Conservation (phyloP, 306 rosid species). For the Prosopis cineraria region DNA sequence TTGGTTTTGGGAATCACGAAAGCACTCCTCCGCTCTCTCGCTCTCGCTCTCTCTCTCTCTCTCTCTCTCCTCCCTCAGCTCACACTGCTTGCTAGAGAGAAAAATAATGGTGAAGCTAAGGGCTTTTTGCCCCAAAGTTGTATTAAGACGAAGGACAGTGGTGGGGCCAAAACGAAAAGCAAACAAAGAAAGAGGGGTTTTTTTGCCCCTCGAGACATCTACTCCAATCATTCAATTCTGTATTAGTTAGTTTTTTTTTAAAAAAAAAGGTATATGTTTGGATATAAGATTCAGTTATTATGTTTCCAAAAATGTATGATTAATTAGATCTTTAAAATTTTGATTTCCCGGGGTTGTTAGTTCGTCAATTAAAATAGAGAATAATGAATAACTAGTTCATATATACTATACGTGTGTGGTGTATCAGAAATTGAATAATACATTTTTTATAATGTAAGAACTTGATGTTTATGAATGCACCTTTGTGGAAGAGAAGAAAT, state of each 20-base stretch:
- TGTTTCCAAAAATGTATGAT: neutral
- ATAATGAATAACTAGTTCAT: too few species aligned
- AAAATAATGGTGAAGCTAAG: neutral
- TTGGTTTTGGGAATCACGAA: constrained; percentile 60
- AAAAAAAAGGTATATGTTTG: neutral
- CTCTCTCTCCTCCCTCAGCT: constrained; percentile 9
- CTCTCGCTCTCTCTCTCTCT: constrained; percentile 21
- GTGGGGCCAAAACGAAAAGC: constrained; percentile 61
- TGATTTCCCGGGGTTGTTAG: neutral
- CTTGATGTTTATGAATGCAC: neutral
- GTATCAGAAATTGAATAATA: neutral
- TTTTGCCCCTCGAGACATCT: neutral
- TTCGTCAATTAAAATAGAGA: neutral
- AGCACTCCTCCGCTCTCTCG: constrained; percentile 31
- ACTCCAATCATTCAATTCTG: neutral
- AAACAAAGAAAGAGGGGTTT: neutral
- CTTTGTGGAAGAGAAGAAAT: neutral
- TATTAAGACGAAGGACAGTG: constrained; percentile 34
- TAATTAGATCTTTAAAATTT: neutral
- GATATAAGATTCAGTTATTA: neutral
- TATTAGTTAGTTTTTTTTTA: neutral
- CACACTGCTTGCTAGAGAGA: neutral
- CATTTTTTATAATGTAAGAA: neutral
- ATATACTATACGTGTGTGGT: too few species aligned
- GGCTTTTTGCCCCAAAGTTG: neutral